These are phyloP conservation scores for Candida smagusa DNA, from an alignment of 1,139 yeast genomes.

Conservation along the genomic window DNA sequence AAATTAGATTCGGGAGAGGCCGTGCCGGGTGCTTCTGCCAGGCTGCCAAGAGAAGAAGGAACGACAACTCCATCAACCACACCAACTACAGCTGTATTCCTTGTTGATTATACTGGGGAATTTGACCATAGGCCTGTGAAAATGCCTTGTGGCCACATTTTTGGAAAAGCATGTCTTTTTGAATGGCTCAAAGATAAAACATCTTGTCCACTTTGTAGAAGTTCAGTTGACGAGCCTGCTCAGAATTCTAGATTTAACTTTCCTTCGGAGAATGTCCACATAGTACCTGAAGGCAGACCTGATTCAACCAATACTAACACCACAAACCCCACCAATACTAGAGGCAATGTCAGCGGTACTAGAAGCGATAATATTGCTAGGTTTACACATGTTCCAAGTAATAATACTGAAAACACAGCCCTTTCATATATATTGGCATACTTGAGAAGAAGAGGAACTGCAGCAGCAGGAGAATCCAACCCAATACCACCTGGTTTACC, in stretches of 20 bases:
- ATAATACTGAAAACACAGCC: constrained; percentile 13
- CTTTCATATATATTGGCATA: constrained; percentile 26
- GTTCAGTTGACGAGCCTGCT: constrained; percentile 36
- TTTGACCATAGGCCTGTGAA: constrained; percentile 62
- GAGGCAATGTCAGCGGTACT: not conserved
- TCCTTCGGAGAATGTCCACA: constrained; percentile 4
- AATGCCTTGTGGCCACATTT: constrained; percentile 79
- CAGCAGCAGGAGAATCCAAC: constrained; percentile 1
- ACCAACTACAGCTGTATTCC: constrained; percentile 5
- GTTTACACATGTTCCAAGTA: constrained; percentile 4
- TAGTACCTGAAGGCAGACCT: constrained; percentile 2
- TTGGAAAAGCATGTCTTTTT: constrained; percentile 69
- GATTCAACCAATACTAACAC: not conserved
- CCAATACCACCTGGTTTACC: constrained; percentile 1
- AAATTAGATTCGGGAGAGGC: constrained; percentile 1
- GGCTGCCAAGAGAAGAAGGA: not conserved
- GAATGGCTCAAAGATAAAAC: constrained; percentile 71
- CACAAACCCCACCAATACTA: not conserved
- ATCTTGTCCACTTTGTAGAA: constrained; percentile 81
- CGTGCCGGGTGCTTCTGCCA: not conserved
- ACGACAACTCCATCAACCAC: not conserved
- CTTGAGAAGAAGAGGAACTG: constrained; percentile 12
- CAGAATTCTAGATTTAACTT: constrained; percentile 5
- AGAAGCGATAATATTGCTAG: not conserved
- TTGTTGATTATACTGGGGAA: constrained; percentile 26